phyloP scores from a whole-genome alignment of 169 alveolate genomes.

The Plasmodium sp. region DNA sequence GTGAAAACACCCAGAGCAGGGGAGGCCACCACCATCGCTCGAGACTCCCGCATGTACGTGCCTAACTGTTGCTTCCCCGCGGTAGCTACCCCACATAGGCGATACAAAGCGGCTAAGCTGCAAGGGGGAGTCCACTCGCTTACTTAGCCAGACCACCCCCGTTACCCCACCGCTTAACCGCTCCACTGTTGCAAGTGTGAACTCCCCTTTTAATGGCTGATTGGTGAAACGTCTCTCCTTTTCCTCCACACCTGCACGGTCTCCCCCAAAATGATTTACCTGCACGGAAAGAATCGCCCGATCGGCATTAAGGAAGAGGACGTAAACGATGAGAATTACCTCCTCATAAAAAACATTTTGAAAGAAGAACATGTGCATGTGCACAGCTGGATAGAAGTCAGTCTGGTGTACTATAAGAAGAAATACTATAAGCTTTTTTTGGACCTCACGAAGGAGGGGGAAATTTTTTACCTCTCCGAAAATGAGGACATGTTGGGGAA shows the following conservation, averaged over 20 bases:
- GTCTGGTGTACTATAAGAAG: slow-evolving; percentile 19
- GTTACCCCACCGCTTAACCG: background rate
- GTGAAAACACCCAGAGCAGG: background rate
- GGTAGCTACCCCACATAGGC: background rate
- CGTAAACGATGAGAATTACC: slow-evolving; percentile 60
- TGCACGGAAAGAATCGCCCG: background rate
- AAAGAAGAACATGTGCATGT: slow-evolving; percentile 36
- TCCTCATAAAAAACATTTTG: slow-evolving; percentile 10
- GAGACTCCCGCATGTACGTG: background rate
- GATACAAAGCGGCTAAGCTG: background rate
- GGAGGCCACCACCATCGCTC: background rate
- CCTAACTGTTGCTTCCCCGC: background rate
- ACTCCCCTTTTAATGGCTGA: background rate
- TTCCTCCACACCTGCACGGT: background rate
- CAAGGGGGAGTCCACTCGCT: background rate
- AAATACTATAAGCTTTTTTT: slow-evolving; percentile 49
- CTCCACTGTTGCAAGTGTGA: background rate
- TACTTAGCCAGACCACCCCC: background rate
- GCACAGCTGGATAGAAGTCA: slow-evolving; percentile 40
- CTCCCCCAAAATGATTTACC: slow-evolving; percentile 33
- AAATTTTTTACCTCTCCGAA: background rate
- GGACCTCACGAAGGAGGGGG: slow-evolving; percentile 58
- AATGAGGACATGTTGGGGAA: background rate
- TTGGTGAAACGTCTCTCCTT: no score
- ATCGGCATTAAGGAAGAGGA: slow-evolving; percentile 45